A percentile compares a stretch with the other conserved stretches of the same genome.
Conservation (phyloP, 495 filamentous ascomycete genomes). For the Penicilliopsis zonata region DNA sequence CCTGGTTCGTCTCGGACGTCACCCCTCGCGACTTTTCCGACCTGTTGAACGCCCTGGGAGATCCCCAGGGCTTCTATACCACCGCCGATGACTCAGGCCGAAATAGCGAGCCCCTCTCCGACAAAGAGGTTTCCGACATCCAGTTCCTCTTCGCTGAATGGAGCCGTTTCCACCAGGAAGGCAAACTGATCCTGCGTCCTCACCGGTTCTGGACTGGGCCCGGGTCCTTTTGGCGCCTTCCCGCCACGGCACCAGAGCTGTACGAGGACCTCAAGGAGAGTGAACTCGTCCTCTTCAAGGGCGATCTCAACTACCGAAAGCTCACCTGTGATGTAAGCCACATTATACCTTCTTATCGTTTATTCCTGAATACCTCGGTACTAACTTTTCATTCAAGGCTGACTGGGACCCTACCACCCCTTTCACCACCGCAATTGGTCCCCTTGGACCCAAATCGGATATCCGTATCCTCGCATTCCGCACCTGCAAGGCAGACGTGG, state of each 20-base stretch:
- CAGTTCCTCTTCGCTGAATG: slow-evolving; percentile 70
- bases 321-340: slow-evolving; percentile 69
- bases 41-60: slow-evolving; percentile 62
- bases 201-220: slow-evolving; percentile 84
- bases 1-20: slow-evolving; percentile 97
- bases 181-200: slow-evolving; percentile 64
- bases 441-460: slow-evolving; percentile 67
- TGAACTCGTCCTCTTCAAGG: slow-evolving; percentile 93
- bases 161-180: slow-evolving; percentile 68
- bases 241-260: slow-evolving; percentile 49
- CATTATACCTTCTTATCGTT: neutral
- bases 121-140: slow-evolving; percentile 55
- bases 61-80: slow-evolving; percentile 66
- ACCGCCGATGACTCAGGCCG: slow-evolving; percentile 54
- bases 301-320: slow-evolving; percentile 92
- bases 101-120: slow-evolving; percentile 44
- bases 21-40: slow-evolving; percentile 71
- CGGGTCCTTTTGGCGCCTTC: slow-evolving; percentile 78
- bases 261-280: slow-evolving; percentile 68
- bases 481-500: slow-evolving; percentile 91
- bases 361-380: neutral
- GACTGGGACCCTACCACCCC: slow-evolving; percentile 81
- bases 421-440: slow-evolving; percentile 78
- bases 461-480: slow-evolving; percentile 74
- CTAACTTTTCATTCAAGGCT: slow-evolving; percentile 35